Conservation (phyloP, 2,329 filamentous ascomycete species). For the Cordyceps farinosa region DNA sequence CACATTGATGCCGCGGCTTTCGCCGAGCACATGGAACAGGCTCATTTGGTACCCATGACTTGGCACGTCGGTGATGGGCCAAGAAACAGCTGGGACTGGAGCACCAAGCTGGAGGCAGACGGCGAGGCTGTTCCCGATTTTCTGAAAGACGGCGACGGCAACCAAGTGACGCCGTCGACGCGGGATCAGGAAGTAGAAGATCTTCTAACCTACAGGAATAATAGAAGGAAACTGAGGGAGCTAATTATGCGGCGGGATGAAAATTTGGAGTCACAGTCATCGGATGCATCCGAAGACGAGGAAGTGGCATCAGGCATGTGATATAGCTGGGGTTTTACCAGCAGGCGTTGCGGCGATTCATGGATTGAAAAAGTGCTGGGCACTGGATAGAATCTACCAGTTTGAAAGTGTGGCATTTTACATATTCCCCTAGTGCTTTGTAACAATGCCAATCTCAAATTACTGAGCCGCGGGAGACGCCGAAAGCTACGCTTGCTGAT, state of each 20-base stretch:
- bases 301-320: background rate
- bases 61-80: conserved; percentile 62
- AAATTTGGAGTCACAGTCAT: conserved; percentile 33
- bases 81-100: conserved; percentile 35
- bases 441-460: background rate
- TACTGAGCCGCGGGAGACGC: background rate
- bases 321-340: background rate
- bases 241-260: conserved; percentile 42
- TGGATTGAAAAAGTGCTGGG: background rate
- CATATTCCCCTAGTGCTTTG: background rate
- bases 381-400: background rate
- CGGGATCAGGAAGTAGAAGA: conserved; percentile 50
- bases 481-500: background rate
- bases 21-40: conserved; percentile 48
- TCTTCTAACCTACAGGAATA: conserved; percentile 41
- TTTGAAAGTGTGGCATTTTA: background rate
- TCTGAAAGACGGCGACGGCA: conserved; percentile 49
- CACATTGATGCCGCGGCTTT: conserved; percentile 41
- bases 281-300: conserved; percentile 1
- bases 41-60: conserved; percentile 49
- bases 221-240: conserved; percentile 42
- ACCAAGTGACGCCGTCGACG: conserved; percentile 58
- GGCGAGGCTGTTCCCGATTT: conserved; percentile 40
- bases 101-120: conserved; percentile 20
- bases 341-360: background rate